Evolutionary conservation across 2,329 filamentous ascomycete genomes (phyloP).

Genomic region (Epichloe elymi): DNA sequence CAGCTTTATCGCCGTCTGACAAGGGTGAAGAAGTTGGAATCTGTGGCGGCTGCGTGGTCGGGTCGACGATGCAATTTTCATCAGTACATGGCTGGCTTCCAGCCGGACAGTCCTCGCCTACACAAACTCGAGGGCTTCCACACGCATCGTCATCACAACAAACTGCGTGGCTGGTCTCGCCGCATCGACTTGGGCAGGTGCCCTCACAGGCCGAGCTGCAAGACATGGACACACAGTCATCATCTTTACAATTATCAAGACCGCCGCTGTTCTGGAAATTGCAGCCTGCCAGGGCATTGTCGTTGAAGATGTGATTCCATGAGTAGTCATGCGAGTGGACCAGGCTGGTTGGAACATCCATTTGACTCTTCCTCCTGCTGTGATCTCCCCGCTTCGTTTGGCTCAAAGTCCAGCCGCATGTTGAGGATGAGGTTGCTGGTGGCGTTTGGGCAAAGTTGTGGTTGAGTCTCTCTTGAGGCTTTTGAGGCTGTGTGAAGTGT

Average conservation of each 20-base stretch:
- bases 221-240: slow-evolving; percentile 19
- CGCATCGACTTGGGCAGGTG: slow-evolving; percentile 23
- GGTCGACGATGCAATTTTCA: slow-evolving; percentile 18
- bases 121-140: slow-evolving; percentile 13
- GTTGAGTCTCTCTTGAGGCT: slow-evolving; percentile 7
- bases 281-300: slow-evolving; percentile 3
- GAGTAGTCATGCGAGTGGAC: slow-evolving; percentile 6
- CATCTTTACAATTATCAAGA: slow-evolving; percentile 8
- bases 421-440: not conserved
- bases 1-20: slow-evolving; percentile 13
- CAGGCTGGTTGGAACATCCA: slow-evolving; percentile 1
- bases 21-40: slow-evolving; percentile 2
- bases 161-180: slow-evolving; percentile 17
- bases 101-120: slow-evolving; percentile 22
- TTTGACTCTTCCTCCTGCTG: not conserved
- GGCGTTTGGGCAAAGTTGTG: slow-evolving; percentile 5
- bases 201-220: slow-evolving; percentile 23
- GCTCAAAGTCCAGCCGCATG: not conserved
- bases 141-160: slow-evolving; percentile 25
- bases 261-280: not conserved
- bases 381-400: not conserved
- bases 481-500: slow-evolving; percentile 7
- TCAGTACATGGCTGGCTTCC: slow-evolving; percentile 24
- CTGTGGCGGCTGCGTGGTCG: slow-evolving; percentile 3
- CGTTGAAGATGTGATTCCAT: slow-evolving; percentile 10